Evolutionary conservation across 2,329 filamentous ascomycete genomes (phyloP), one percentile per base, ranked within the genome.

Genomic region (Cladosporium sp.): DNA sequence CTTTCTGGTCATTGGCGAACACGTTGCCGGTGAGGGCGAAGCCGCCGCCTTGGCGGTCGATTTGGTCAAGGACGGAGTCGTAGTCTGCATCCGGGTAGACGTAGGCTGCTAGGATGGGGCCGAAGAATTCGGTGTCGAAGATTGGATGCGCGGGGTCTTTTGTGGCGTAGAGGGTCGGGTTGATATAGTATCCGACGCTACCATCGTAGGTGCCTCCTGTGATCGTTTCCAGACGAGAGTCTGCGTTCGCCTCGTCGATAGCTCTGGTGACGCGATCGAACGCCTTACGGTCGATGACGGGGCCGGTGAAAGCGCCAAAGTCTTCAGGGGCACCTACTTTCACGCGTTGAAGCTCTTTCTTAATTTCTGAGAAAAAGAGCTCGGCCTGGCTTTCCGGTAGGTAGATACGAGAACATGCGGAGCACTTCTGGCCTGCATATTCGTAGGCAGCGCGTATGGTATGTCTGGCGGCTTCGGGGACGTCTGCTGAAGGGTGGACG

Each of bases 401-500:
- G 75, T 96, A 96, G 51, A 85, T 78, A 28, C 91, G 86, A 28
- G 89, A 93, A 20, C 88, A 91, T 59, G 91, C 91, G 67, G 88
- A 91, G 81, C 91, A 96, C 76, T 96, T 96, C 75, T 96, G 91
- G 51, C 91, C 91, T 73, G 94, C 90, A 79, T 87, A 96, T 74
- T 96, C 92, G 70, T 95, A 96, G 2, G 91, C 90, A 50, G 89
- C 90, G 58, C 92, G 89, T 34, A 96, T 84, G 5, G 90, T 94
- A 74, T 95, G 88, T 64, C 89, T 81, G 36, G 84, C 90, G 11
- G 90, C 90, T 69, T 93, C 94, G 61, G 85, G 78, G 51, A 94
- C 76, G 66, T 95, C 88, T 39, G 91, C 91, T 3, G 85, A 87
- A 47, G 81, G 78, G 78, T 96, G 90, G 34, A 96, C 75, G 55